phyloP scores from a whole-genome alignment of 371 early-diverging fungal genomes.

The Capniomyces stellatus region DNA sequence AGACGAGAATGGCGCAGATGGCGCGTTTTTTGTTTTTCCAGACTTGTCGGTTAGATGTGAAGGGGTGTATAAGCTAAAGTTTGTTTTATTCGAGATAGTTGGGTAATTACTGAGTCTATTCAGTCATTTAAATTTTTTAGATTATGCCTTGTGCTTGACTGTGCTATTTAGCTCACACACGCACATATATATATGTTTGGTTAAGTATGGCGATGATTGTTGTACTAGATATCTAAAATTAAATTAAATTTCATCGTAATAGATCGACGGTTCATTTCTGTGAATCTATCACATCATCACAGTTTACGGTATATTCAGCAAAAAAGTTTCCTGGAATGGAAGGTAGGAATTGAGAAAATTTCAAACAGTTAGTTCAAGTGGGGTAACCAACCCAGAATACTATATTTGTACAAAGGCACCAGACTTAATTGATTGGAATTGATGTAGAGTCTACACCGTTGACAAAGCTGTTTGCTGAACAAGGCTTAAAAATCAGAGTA shows the following conservation, averaged over 20 bases:
- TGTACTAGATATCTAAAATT: too few species aligned
- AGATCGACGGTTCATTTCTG: conserved; percentile 60
- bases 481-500: conserved; percentile 86
- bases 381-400: background rate
- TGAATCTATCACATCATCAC: conserved; percentile 51
- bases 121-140: background rate
- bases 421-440: too few species aligned
- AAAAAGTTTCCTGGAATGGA: conserved; percentile 93
- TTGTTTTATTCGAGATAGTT: conserved; percentile 74
- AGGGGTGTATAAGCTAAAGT: conserved; percentile 71
- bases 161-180: too few species aligned
- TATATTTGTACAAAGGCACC: too few species aligned
- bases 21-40: conserved; percentile 91
- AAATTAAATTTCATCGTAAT: background rate
- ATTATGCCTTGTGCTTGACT: too few species aligned
- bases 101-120: conserved; percentile 28
- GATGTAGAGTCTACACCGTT: conserved; percentile 64
- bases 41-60: conserved; percentile 84
- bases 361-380: background rate
- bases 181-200: too few species aligned
- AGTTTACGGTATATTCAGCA: conserved; percentile 72
- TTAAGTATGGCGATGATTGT: too few species aligned
- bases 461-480: conserved; percentile 81
- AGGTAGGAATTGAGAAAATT: conserved; percentile 18
- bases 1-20: conserved; percentile 69